Conservation (phyloP, 2,329 filamentous ascomycete species). For the Sarocladium strictum region DNA sequence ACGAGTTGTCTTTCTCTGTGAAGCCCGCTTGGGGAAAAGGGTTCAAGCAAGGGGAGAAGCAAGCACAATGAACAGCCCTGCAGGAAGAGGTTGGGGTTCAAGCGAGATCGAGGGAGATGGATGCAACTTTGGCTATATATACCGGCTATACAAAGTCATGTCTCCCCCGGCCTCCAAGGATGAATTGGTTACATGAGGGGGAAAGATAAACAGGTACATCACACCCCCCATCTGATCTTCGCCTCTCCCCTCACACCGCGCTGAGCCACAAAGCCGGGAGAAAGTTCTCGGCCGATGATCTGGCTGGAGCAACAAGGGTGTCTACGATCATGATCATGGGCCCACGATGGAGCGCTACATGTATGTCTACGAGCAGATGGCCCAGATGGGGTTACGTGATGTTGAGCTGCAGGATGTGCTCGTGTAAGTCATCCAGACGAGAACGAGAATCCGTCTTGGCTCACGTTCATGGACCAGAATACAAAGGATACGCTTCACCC, state of each 20-base stretch:
- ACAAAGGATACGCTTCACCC: background rate
- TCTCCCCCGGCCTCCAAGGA: background rate
- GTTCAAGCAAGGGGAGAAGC: background rate
- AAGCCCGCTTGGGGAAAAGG: background rate
- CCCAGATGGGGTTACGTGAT: background rate
- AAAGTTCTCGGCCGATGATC: background rate
- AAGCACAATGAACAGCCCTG: background rate
- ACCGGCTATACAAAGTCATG: background rate
- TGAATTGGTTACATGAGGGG: background rate
- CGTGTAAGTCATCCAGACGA: background rate
- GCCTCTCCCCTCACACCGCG: background rate
- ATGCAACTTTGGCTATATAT: constrained; percentile 9
- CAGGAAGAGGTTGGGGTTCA: constrained; percentile 2
- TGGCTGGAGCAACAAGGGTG: background rate
- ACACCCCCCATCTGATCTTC: background rate
- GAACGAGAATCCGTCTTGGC: background rate
- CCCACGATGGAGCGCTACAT: background rate
- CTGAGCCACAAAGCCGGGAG: background rate
- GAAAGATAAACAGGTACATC: background rate
- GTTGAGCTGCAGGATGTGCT: too few relatives aligned
- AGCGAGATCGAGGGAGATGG: constrained; percentile 1
- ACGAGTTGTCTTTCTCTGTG: background rate
- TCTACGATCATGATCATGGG: background rate
- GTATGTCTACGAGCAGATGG: background rate
- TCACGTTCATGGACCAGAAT: background rate